Conservation (phyloP, 768 basidiomycete genomes). For the Leccinum uliginosum region DNA sequence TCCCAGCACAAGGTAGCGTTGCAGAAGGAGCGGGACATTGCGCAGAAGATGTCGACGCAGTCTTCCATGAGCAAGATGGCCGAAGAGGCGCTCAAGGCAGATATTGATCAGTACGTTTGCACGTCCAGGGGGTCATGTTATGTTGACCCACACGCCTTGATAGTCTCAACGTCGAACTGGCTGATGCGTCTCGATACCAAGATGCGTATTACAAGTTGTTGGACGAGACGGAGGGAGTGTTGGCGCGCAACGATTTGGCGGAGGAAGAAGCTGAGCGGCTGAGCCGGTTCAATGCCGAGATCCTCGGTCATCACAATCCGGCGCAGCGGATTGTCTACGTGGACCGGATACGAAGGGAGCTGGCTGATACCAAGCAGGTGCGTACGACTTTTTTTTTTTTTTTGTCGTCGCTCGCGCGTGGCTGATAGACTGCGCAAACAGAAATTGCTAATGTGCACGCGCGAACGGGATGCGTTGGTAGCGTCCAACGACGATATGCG, state of each 20-base stretch:
- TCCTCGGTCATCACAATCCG: slow-evolving; percentile 80
- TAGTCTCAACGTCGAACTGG: slow-evolving; percentile 48
- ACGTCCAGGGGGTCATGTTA: neutral
- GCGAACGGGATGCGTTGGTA: slow-evolving; percentile 45
- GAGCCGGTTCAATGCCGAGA: slow-evolving; percentile 79
- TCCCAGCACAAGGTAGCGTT: slow-evolving; percentile 34
- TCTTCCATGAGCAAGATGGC: slow-evolving; percentile 56
- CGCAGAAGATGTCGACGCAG: slow-evolving; percentile 45
- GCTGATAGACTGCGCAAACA: slow-evolving; percentile 19
- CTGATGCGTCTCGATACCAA: slow-evolving; percentile 60
- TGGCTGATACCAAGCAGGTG: slow-evolving; percentile 79
- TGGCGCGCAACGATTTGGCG: slow-evolving; percentile 69
- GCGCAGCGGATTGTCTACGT: slow-evolving; percentile 85
- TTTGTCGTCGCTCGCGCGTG: neutral
- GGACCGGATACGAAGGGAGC: slow-evolving; percentile 74
- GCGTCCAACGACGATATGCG: slow-evolving; percentile 44
- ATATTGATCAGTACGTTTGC: slow-evolving; percentile 59
- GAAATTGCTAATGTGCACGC: slow-evolving; percentile 45
- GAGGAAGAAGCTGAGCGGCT: slow-evolving; percentile 76
- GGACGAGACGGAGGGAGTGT: slow-evolving; percentile 59
- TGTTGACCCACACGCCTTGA: slow-evolving; percentile 1
- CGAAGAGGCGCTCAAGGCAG: slow-evolving; percentile 64
- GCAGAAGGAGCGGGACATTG: slow-evolving; percentile 44
- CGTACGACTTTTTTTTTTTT: slow-evolving; percentile 31
- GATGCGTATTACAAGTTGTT: slow-evolving; percentile 65